Conservation (phyloP, 2,329 filamentous ascomycete species). For the Davidsoniella australis region DNA sequence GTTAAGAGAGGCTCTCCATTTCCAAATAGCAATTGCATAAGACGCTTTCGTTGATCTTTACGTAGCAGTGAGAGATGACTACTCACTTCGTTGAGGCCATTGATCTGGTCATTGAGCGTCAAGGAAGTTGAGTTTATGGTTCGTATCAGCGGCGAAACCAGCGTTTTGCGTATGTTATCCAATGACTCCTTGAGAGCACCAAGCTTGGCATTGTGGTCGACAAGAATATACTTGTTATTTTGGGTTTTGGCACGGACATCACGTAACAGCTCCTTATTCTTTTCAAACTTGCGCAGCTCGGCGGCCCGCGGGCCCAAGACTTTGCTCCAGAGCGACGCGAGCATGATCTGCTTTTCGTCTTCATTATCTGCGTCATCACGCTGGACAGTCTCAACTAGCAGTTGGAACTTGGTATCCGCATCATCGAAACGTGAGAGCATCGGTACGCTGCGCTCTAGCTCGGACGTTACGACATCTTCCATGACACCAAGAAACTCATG, state of each 20-base stretch:
- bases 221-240: constrained; percentile 69
- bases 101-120: constrained; percentile 70
- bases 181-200: constrained; percentile 72
- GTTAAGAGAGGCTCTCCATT: constrained; percentile 19
- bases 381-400: constrained; percentile 68
- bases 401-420: constrained; percentile 80
- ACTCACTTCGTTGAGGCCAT: constrained; percentile 64
- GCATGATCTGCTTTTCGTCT: constrained; percentile 60
- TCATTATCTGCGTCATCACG: constrained; percentile 73
- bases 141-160: constrained; percentile 69
- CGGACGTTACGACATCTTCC: constrained; percentile 74
- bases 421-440: constrained; percentile 83
- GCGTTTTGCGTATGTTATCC: constrained; percentile 64
- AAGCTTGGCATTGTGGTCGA: constrained; percentile 73
- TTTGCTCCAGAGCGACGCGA: constrained; percentile 71
- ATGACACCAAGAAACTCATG: constrained; percentile 73
- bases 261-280: constrained; percentile 64
- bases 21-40: constrained; percentile 66
- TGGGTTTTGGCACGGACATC: constrained; percentile 71
- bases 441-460: constrained; percentile 62
- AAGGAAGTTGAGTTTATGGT: constrained; percentile 37
- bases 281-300: constrained; percentile 76
- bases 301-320: constrained; percentile 61
- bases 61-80: constrained; percentile 59
- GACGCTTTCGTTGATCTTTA: constrained; percentile 63